These are phyloP conservation scores for Suillus paluster DNA, from an alignment of 768 basidiomycete genomes.

Conservation along the genomic window DNA sequence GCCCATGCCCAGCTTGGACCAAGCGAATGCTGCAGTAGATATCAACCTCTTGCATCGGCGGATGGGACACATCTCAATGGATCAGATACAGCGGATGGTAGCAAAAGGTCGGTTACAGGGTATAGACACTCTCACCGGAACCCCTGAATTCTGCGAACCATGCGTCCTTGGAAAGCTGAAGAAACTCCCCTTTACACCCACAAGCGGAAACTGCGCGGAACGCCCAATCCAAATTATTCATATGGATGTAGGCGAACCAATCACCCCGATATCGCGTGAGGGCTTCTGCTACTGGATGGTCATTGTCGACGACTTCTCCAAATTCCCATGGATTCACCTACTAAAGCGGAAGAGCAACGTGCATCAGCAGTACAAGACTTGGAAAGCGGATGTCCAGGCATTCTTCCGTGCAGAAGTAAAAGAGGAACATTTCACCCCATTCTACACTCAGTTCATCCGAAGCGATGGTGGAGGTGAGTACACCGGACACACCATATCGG, in stretches of 20 bases:
- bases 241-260: constrained; percentile 21
- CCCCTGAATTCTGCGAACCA: constrained; percentile 20
- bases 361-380: constrained; percentile 3
- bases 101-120: constrained; percentile 11
- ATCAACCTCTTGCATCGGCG: constrained; percentile 21
- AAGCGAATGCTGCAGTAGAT: constrained; percentile 12
- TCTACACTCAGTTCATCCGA: constrained; percentile 13
- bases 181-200: constrained; percentile 12
- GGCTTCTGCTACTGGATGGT: constrained; percentile 19
- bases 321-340: constrained; percentile 12
- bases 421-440: background rate
- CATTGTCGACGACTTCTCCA: constrained; percentile 16
- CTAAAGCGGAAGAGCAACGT: constrained; percentile 10
- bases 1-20: background rate
- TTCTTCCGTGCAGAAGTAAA: background rate
- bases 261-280: constrained; percentile 10
- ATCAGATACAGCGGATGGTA: constrained; percentile 17
- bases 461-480: constrained; percentile 20
- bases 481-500: background rate
- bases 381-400: background rate
- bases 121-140: constrained; percentile 15
- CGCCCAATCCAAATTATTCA: constrained; percentile 18
- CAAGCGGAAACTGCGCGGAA: background rate
- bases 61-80: constrained; percentile 15
- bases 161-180: constrained; percentile 23